phyloP scores from a whole-genome alignment of 176 grass and related monocot species.

The Avena sativa region DNA sequence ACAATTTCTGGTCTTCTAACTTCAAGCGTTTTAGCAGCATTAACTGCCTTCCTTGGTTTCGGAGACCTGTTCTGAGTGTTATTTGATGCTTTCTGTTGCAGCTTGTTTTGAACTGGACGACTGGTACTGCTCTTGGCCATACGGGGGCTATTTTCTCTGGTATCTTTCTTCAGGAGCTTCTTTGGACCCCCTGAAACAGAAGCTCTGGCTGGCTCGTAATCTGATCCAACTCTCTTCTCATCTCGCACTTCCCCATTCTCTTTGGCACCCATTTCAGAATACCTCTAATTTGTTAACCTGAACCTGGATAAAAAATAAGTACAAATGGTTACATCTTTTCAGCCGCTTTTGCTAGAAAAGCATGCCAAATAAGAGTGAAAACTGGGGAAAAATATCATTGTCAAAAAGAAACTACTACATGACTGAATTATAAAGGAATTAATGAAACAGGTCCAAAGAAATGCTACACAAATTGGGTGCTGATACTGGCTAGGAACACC shows the following conservation, averaged over 20 bases:
- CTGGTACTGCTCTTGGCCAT: slow-evolving; percentile 54
- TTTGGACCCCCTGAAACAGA: slow-evolving; percentile 81
- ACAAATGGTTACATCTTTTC: slow-evolving; percentile 10
- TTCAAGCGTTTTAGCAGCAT: slow-evolving; percentile 49
- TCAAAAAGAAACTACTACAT: background rate
- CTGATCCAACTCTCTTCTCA: slow-evolving; percentile 66
- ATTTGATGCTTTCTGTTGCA: slow-evolving; percentile 75
- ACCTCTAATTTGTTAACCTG: slow-evolving; percentile 32
- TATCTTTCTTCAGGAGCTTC: slow-evolving; percentile 78
- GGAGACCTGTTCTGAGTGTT: slow-evolving; percentile 63
- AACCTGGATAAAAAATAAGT: slow-evolving; percentile 45
- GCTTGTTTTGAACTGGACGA: slow-evolving; percentile 58
- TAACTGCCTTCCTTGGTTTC: slow-evolving; percentile 60
- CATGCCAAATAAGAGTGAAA: slow-evolving; percentile 13
- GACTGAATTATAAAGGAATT: background rate
- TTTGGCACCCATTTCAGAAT: slow-evolving; percentile 79
- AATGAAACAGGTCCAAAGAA: background rate
- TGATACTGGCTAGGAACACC: background rate
- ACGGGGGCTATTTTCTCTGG: slow-evolving; percentile 54
- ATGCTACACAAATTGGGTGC: background rate
- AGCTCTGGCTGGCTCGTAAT: slow-evolving; percentile 69
- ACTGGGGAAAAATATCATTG: background rate
- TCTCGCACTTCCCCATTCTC: slow-evolving; percentile 78
- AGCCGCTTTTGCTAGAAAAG: slow-evolving; percentile 25
- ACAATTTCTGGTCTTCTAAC: slow-evolving; percentile 57